phyloP scores from a whole-genome alignment of 2,329 filamentous ascomycete genomes.

The Capronia americana region DNA sequence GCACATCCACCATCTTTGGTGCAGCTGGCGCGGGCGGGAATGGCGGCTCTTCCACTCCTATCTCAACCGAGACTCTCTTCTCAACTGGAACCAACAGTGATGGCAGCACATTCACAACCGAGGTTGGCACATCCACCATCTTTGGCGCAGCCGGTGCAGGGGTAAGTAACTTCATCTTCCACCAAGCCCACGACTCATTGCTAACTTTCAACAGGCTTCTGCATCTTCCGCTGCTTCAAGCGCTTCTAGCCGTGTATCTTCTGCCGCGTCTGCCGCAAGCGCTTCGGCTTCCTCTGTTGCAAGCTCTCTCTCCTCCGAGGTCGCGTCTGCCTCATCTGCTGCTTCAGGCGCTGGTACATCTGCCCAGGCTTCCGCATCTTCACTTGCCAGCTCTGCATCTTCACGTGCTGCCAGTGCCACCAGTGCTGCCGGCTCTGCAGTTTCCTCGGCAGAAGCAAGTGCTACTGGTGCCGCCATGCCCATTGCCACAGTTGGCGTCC shows the following conservation, averaged over 20 bases:
- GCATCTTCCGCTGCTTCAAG: conserved; percentile 24
- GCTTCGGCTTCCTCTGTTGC: conserved; percentile 24
- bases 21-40: conserved; percentile 12
- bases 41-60: conserved; percentile 30
- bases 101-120: conserved; percentile 38
- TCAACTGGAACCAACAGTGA: conserved; percentile 36
- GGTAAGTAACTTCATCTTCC: conserved; percentile 6
- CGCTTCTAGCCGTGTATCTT: conserved; percentile 25
- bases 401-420: conserved; percentile 34
- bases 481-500: conserved; percentile 39
- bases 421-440: conserved; percentile 26
- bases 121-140: conserved; percentile 38
- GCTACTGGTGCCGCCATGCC: conserved; percentile 29
- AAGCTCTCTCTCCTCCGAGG: conserved; percentile 31
- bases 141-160: conserved; percentile 23
- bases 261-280: conserved; percentile 33
- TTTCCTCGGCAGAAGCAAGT: conserved; percentile 16
- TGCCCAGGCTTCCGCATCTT: conserved; percentile 35
- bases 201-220: conserved; percentile 22
- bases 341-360: conserved; percentile 36
- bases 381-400: conserved; percentile 29
- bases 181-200: not conserved
- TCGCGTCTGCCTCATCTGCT: conserved; percentile 33
- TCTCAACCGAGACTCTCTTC: conserved; percentile 36
- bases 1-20: conserved; percentile 38